Base-by-base conservation (phyloP, 345 rosid genomes). In the Cardamine chenopodiifolia region DNA sequence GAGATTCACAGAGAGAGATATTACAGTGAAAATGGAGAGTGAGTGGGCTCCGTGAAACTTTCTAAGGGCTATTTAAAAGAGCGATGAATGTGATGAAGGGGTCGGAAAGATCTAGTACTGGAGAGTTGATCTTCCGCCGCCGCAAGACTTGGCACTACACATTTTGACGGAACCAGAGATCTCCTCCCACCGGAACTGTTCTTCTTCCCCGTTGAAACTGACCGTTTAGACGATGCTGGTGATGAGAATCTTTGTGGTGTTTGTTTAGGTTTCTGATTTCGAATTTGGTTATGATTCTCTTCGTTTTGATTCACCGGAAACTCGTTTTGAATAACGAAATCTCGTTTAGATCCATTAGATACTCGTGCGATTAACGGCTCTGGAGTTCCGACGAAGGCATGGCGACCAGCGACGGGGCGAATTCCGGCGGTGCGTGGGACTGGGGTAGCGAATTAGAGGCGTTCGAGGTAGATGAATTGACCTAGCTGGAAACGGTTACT, bases 401-500 rank as follows among this genome's bases (percentile, higher is more conserved):
- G 99, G 47, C 96, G 93, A 44, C 99, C 99, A 7, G 96, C 88
- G n/a, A 85, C 88, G 6, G 97, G 93, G 18, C 97, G 96, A 70
- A 95, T 84, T 15, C 92, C 96, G 64, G 80, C 77, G 53, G 82
- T 96, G 68, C 86, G 85, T 12, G 97, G 98, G 66, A 94, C 85
- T 2, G 97, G 98, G 15, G 92, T 82, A 26, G 87, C 83, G 64
- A 91, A 85, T 26, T 87, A 81, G 75, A 95, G 86, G 70, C 97
- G 96, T 34, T 91, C 99, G 1, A 91, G 83, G 81, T 90, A 83
- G 47, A 90, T 92, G 62, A 95, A 91, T 66, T 95, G 99, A 19
- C 99, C 99, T n/a, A 95, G 91, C 85, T 95, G 99, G 70, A 95
- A 96, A 34, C 97, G 88, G 76, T 91, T 95, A 68, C 79, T 79